Evolutionary conservation across 306 rosid species (phyloP), one percentile per base, ranked within the genome.

Genomic region (Ziziphus jujuba): DNA sequence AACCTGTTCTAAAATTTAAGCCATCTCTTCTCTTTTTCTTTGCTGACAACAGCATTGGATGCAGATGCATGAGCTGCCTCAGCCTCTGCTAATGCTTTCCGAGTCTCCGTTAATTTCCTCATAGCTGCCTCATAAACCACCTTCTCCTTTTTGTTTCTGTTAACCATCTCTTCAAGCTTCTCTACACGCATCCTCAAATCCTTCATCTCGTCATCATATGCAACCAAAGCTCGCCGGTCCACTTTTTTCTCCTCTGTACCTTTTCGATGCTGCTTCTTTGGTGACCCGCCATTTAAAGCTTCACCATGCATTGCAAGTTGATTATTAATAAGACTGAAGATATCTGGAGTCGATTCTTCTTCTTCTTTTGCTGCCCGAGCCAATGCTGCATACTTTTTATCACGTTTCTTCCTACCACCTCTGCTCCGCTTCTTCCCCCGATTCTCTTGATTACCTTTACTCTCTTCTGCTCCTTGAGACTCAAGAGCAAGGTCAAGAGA

Each of bases 11-110:
- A 93, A 83, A 93, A 93, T 79, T 90, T 93, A 6, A 93, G 89
- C 98, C 98, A 93, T 79, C 78, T 86, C 77, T 86, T 93, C 72
- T 93, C 98, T 77, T 90, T 93, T 67, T 93, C 98, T 80, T 73
- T 79, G 80, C 90, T 86, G 70, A 69, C 78, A 68, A 93, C 87
- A n/a, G 92, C 82, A 82, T 85, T 80, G 16, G 97, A 88, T 3
- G 96, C 98, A 15, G 98, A 90, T 5, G 91, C 86, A 47, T 90
- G 98, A 67, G 80, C 78, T 17, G 95, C 85, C 79, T 86, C 95
- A 2, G 84, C 84, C 24, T 83, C 84, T 0, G 89, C 96, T 77
- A 93, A 77, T 47, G 90, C 85, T 74, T 81, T 93, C 56, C 96
- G 89, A 7, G 97, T 90, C 77, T 90, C 90, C 0, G 23, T 78